Percentiles rank a stretch among this genome's conserved stretches.
Conservation (phyloP, 1,284 basidiomycete species). For the Moesziomyces aphidis region DNA sequence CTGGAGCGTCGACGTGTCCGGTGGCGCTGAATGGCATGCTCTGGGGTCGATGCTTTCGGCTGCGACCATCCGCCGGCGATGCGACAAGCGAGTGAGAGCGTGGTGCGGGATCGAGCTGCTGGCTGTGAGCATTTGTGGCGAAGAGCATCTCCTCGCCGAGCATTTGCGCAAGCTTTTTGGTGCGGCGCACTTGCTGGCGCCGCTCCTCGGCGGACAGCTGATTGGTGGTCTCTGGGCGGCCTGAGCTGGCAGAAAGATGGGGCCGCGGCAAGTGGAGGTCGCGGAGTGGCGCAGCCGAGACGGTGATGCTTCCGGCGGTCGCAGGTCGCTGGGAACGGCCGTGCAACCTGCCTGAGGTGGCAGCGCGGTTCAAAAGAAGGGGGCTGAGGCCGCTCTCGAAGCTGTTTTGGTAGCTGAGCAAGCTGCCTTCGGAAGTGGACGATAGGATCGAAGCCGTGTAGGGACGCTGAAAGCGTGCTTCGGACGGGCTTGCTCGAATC, state of each 20-base stretch:
- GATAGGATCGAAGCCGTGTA: conserved; percentile 40
- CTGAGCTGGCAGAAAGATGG: background rate
- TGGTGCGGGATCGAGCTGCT: background rate
- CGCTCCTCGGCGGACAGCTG: conserved; percentile 39
- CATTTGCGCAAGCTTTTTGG: conserved; percentile 54
- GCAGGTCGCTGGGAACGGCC: conserved; percentile 12
- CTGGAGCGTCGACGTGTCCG: background rate
- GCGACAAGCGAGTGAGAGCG: conserved; percentile 4
- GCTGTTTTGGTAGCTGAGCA: conserved; percentile 38
- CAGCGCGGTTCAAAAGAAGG: conserved; percentile 16
- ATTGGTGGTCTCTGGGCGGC: conserved; percentile 39
- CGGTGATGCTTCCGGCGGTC: conserved; percentile 17
- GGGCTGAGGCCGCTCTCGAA: conserved; percentile 41
- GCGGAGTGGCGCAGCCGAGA: background rate
- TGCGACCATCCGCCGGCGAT: background rate
- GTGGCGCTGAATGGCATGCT: conserved; percentile 22
- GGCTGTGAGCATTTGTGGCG: conserved; percentile 3
- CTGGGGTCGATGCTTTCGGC: conserved; percentile 12
- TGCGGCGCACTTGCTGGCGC: conserved; percentile 44
- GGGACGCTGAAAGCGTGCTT: conserved; percentile 19
- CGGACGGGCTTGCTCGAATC: conserved; percentile 12
- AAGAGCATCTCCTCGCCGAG: conserved; percentile 54
- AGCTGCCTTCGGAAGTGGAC: conserved; percentile 30
- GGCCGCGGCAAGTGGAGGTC: conserved; percentile 4
- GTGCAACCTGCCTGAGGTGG: conserved; percentile 1